Evolutionary conservation across 805 yeast genomes (phyloP), one percentile per base, ranked within the genome.

Genomic region (Wickerhamomyces queroliae): DNA sequence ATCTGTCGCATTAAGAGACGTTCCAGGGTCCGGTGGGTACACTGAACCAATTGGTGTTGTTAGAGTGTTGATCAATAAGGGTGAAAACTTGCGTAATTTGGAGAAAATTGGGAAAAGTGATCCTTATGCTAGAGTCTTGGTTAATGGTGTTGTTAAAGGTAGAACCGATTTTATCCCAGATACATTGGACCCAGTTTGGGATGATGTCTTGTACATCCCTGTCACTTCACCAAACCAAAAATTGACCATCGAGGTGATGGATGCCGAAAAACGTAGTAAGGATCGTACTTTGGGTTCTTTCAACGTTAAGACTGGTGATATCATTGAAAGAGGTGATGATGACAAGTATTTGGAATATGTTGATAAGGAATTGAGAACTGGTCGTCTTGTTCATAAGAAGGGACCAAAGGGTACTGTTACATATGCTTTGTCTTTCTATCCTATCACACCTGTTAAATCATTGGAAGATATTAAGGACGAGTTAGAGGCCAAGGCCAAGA

Each of bases 21-120:
- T 83, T 15, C 62, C 78, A 29, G 86, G 88, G 44, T 64, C 85
- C 18, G 78, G 81, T 49, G 93, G 91, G 37, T 91, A 89, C 64
- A 78, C 88, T n/a, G 88, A 88, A 42, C 99, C 99, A 36, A 82
- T 91, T 57, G 99, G 99, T 58, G 91, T 84, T 25, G 72, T 90
- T 6, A 79, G 97, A 55, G 69, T 93, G 22, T 69, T 74, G 43
- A 61, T 93, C 44, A 76, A 74, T 48, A 74, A 72, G 44, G 97
- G 95, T 32, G 75, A 72, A 41, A 83, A 78, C 44, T 73, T 93
- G 54, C 75, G 83, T 43, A 91, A 93, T 62, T 71, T 90, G 62
- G 97, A 91, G 61, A 83, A 77, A 40, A 71, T 93, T 43, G 98
- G 98, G 44, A 86, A 80, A 52, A 78, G 89, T 56, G 98, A 93